Base-by-base conservation (phyloP, 371 early-diverging fungal genomes). In the Mucor velutinosus region DNA sequence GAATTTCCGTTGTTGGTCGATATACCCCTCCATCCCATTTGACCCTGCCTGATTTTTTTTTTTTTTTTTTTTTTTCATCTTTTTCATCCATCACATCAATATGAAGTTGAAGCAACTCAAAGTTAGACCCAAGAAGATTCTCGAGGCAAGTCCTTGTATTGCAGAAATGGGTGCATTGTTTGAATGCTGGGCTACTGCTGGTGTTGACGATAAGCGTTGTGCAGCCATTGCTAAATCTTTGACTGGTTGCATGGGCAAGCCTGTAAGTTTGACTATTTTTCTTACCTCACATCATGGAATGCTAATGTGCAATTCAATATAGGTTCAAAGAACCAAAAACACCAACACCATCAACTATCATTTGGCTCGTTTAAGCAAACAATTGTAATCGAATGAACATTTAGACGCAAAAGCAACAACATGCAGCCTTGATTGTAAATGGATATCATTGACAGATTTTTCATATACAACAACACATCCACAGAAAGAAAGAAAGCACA, bases 81-180 rank as follows among this genome's bases (percentile, higher is more conserved):
- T 61, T 56, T 32, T 51, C 56, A 58, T 72, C 58, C 17, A 47
- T 43, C 49, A 73, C 58, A 47, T 43, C 49, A 75, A 60, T 39
- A 88, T 88, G 89, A 87, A 86, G 75, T 85, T 87, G 73, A 89
- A 86, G 77, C 83, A 86, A 71, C 84, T 89, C 64, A 86, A 86
- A 72, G 87, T 87, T 51, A 80, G 86, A 75, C 89, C 89, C 57
- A 83, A 84, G 73, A 89, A 89, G 81, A 73, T 86, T 37, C 60
- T 87, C 60, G 84, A 87, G 76, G 82, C 86, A 51, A 86, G 84
- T 70, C 89, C 87, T 41, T 89, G 89, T 64, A 75, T 89, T 35
- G 86, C 76, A 39, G 87, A 89, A 80, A 86, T 89, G 87, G 87
- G 87, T 58, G 85, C 86, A 43, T 73, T 89, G 70, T 83, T 89